These are phyloP conservation scores for Cyberlindnera maritima DNA, from an alignment of 805 yeast genomes.

Conservation along the genomic window DNA sequence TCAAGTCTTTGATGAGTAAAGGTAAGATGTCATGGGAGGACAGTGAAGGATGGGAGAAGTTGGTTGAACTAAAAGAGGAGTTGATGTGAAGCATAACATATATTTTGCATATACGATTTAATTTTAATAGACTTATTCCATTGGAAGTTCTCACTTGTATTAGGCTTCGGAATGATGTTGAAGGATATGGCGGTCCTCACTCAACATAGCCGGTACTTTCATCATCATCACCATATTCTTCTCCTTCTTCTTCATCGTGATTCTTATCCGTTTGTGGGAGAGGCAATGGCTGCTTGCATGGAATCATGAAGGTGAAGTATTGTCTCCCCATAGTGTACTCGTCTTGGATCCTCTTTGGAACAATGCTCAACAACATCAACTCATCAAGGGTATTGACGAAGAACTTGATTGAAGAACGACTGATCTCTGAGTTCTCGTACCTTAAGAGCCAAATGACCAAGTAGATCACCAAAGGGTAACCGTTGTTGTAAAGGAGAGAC, in stretches of 20 bases:
- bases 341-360: conserved; percentile 5
- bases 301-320: conserved; percentile 17
- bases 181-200: no score
- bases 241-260: not conserved
- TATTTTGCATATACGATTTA: no score
- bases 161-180: no score
- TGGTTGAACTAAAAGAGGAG: conserved; percentile 39
- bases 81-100: conserved; percentile 1
- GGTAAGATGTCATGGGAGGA: conserved; percentile 82
- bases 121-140: not conserved
- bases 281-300: conserved; percentile 1
- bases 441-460: conserved; percentile 36
- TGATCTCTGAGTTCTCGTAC: conserved; percentile 33
- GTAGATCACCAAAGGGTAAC: conserved; percentile 35
- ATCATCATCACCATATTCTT: no score
- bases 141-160: no score
- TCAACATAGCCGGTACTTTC: no score
- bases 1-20: conserved; percentile 73
- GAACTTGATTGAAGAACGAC: conserved; percentile 23
- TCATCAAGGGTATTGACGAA: conserved; percentile 16
- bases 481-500: conserved; percentile 21
- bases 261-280: no score
- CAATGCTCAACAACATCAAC: conserved; percentile 1
- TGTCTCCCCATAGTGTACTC: conserved; percentile 12
- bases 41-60: conserved; percentile 69